phyloP scores from a whole-genome alignment of 2,329 filamentous ascomycete genomes.

The Herpotrichia juniperi region DNA sequence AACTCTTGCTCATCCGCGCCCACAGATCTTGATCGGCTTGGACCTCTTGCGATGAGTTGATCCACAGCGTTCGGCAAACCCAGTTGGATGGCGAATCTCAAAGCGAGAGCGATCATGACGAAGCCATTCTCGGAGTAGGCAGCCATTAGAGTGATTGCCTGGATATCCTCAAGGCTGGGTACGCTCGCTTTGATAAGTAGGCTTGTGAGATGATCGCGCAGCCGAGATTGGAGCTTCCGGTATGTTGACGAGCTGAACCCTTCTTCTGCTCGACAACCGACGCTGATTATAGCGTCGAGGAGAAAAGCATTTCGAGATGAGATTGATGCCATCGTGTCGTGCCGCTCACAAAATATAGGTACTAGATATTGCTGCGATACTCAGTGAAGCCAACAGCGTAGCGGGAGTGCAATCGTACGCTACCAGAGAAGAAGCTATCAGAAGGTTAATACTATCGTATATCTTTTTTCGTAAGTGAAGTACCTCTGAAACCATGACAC shows the following conservation, averaged over 20 bases:
- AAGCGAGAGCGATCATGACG: constrained; percentile 57
- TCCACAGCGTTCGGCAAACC: constrained; percentile 47
- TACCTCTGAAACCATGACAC: constrained; percentile 30
- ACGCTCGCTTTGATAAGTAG: constrained; percentile 50
- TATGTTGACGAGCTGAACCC: constrained; percentile 49
- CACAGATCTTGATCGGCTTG: constrained; percentile 1
- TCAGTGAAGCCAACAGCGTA: neutral
- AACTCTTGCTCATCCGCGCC: constrained; percentile 39
- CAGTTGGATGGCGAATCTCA: constrained; percentile 58
- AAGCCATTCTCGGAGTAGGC: constrained; percentile 61
- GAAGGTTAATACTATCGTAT: constrained; percentile 6
- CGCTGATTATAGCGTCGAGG: constrained; percentile 59
- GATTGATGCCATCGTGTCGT: constrained; percentile 56
- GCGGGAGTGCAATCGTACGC: constrained; percentile 18
- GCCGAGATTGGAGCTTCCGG: constrained; percentile 35
- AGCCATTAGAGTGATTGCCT: constrained; percentile 59
- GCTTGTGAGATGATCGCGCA: constrained; percentile 53
- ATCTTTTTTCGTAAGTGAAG: neutral
- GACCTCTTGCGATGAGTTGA: constrained; percentile 47
- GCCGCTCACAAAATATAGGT: constrained; percentile 54
- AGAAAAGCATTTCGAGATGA: constrained; percentile 56
- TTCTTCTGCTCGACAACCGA: constrained; percentile 57
- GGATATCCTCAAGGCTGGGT: constrained; percentile 56
- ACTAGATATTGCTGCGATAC: constrained; percentile 53
- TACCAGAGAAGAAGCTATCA: constrained; percentile 38